Evolutionary conservation across 495 filamentous ascomycete species (phyloP), one percentile per base, ranked within the genome.

Genomic region (Wilcoxina mikolae): DNA sequence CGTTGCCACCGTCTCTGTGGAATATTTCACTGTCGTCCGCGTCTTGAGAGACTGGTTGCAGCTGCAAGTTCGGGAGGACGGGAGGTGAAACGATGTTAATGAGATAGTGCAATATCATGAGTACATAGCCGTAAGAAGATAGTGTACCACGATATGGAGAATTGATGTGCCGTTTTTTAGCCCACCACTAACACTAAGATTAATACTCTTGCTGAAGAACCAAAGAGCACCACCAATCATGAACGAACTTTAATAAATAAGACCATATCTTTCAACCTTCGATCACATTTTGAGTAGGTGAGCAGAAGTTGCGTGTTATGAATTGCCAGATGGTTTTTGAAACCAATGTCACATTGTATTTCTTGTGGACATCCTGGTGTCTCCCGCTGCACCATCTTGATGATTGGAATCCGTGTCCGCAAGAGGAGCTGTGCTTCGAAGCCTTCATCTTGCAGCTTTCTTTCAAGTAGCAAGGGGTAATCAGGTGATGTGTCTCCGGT

Each of bases 41-140:
- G 20, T 54, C 47, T 12, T 53, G 56, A 15, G 64, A 55, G n/a
- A 60, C 38, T 4, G 50, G 55, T 35, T 54, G 53, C n/a, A 70
- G 60, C 65, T 91, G 86, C 7, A 93, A 72, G 63, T 93, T 93
- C 0, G 80, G 83, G 41, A 81, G 74, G n/a, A 93, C 79, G 33
- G 85, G 83, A 3, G 87, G 86, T 29, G 76, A 68, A 12, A 77
- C 83, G 51, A 91, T 63, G 60, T 93, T 90, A 56, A 86, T 73
- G 27, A 93, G 79, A 59, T 87, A 91, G 64, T 93, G 86, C n/a
- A 93, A 70, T n/a, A 85, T 80, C 84, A 93, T 89, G 4, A 93
- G 71, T n/a, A 87, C 84, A 67, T 87, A 93, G 44, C 86, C 86
- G 65, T 93, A 93, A 51, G 82, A 85, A 60, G 81, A 85, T 29